These are phyloP conservation scores for Primulina huaijiensis DNA, from an alignment of 257 asterid species.

Conservation along the genomic window DNA sequence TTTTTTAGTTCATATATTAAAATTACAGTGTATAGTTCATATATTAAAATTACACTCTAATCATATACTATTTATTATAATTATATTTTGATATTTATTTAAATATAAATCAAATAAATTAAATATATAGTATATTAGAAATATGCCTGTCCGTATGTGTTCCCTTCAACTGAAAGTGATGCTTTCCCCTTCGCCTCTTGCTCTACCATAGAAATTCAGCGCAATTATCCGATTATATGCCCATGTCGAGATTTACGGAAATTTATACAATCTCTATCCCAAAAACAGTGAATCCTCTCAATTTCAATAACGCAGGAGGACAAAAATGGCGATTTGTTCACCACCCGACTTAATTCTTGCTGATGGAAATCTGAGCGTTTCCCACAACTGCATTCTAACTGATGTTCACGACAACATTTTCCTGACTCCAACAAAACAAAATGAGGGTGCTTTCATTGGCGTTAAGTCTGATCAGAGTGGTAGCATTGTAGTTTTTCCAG, in stretches of 20 bases:
- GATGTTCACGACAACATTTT: constrained; percentile 43
- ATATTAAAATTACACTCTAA: too few relatives aligned
- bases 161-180: neutral
- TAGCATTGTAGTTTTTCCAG: constrained; percentile 56
- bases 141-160: too few relatives aligned
- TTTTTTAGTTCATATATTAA: too few relatives aligned
- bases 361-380: constrained; percentile 47
- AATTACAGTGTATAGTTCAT: too few relatives aligned
- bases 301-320: neutral
- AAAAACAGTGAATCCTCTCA: neutral
- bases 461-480: constrained; percentile 46
- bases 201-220: constrained; percentile 13
- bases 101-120: too few relatives aligned
- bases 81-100: too few relatives aligned
- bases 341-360: constrained; percentile 36
- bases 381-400: constrained; percentile 47
- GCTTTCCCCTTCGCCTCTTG: neutral
- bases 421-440: constrained; percentile 42
- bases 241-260: neutral
- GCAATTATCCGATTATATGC: constrained; percentile 6
- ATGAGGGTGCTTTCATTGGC: constrained; percentile 60
- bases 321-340: constrained; percentile 38
- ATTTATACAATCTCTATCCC: neutral
- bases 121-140: too few relatives aligned
- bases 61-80: too few relatives aligned